These are phyloP conservation scores for Trichophyton equinum DNA, from an alignment of 2,329 filamentous ascomycete species.

Conservation along the genomic window DNA sequence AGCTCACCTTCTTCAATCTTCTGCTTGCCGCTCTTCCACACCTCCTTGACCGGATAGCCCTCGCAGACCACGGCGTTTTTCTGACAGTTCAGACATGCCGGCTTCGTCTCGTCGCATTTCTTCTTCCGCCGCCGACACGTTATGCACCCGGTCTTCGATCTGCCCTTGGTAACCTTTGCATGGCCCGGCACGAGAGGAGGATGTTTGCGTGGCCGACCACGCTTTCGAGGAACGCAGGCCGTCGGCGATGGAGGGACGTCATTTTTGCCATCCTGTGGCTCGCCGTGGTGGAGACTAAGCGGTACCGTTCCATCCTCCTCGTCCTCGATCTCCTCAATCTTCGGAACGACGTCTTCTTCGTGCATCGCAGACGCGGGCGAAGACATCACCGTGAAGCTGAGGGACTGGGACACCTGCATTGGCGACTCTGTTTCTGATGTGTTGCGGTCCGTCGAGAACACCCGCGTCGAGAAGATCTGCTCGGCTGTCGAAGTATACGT, in stretches of 20 bases:
- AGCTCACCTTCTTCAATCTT: constrained; percentile 50
- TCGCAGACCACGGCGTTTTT: constrained; percentile 90
- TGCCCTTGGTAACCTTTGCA: constrained; percentile 64
- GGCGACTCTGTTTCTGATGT: constrained; percentile 13
- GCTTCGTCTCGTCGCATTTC: constrained; percentile 43
- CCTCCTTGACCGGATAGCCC: constrained; percentile 73
- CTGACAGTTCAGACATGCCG: constrained; percentile 58
- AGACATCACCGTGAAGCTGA: constrained; percentile 19
- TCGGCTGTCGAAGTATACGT: constrained; percentile 11
- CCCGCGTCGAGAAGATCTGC: constrained; percentile 7
- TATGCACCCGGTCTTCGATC: constrained; percentile 46
- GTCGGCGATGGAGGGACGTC: constrained; percentile 12
- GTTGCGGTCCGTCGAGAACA: constrained; percentile 9
- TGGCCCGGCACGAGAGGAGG: constrained; percentile 50
- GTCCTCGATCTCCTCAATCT: constrained; percentile 41
- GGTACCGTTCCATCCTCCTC: constrained; percentile 30
- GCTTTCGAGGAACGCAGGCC: constrained; percentile 41
- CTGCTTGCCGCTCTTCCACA: constrained; percentile 78
- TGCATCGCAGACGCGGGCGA: constrained; percentile 15
- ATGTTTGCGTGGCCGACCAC: constrained; percentile 73
- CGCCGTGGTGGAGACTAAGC: constrained; percentile 18
- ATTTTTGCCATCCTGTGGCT: constrained; percentile 18
- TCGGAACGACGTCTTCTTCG: constrained; percentile 35
- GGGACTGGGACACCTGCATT: constrained; percentile 10
- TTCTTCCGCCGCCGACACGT: constrained; percentile 50